phyloP scores from a whole-genome alignment of 2,329 filamentous ascomycete genomes.

The Fusarium paranaense region DNA sequence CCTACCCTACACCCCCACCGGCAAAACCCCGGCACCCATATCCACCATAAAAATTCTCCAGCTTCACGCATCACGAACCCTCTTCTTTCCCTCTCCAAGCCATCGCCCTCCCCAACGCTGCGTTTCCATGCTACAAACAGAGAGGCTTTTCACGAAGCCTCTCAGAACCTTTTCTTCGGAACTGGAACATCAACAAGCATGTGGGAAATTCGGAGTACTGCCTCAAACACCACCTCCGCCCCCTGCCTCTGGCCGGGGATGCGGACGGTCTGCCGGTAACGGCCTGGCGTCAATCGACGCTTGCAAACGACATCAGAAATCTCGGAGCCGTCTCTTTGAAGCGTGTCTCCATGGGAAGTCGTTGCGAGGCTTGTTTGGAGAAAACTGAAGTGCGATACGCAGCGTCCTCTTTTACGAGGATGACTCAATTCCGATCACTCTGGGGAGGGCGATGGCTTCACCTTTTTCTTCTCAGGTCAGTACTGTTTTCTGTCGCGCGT shows the following conservation, averaged over 20 bases:
- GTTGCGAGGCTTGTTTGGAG: constrained; percentile 86
- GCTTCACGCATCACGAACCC: not conserved
- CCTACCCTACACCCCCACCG: constrained; percentile 27
- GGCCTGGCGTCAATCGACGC: constrained; percentile 85
- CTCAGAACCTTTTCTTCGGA: constrained; percentile 39
- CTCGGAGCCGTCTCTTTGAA: constrained; percentile 63
- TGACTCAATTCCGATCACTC: constrained; percentile 95
- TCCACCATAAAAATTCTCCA: constrained; percentile 32
- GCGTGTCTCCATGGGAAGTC: constrained; percentile 83
- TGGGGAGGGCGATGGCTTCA: constrained; percentile 77
- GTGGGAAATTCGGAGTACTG: constrained; percentile 99
- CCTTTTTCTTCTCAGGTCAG: constrained; percentile 47
- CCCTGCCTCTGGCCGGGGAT: not conserved
- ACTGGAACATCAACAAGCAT: constrained; percentile 63
- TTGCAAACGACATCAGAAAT: constrained; percentile 95
- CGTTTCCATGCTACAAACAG: constrained; percentile 94
- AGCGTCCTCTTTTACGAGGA: constrained; percentile 67
- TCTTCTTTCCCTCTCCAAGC: constrained; percentile 64
- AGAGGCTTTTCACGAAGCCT: constrained; percentile 53
- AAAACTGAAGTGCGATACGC: constrained; percentile 94
- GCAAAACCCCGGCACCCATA: constrained; percentile 18
- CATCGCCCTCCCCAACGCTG: constrained; percentile 89
- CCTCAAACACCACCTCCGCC: constrained; percentile 66
- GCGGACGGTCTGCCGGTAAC: constrained; percentile 79
- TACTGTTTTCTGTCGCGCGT: not conserved